Percentiles rank a stretch among this genome's conserved stretches.
Conservation (phyloP, 306 rosid species). For the Rubus parviflorus region DNA sequence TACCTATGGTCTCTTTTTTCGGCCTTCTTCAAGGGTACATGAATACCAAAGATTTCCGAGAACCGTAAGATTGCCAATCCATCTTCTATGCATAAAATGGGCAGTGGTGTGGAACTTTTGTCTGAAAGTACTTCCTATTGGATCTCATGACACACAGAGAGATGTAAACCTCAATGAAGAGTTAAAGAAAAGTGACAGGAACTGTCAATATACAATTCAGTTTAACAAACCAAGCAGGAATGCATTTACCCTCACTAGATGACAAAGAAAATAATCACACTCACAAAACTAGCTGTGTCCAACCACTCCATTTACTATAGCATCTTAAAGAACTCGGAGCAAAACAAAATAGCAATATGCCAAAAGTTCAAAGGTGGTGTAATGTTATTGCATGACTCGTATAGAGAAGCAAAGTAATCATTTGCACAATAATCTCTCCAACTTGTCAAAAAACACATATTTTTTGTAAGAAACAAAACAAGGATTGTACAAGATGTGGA, state of each 20-base stretch:
- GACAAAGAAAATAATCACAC: neutral
- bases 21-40: slow-evolving; percentile 66
- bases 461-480: too few relatives aligned
- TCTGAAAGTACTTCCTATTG: slow-evolving; percentile 38
- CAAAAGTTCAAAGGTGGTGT: neutral
- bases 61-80: slow-evolving; percentile 78
- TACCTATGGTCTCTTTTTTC: slow-evolving; percentile 79
- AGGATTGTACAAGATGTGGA: too few relatives aligned
- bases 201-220: neutral
- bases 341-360: slow-evolving; percentile 17
- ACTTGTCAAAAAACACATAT: neutral
- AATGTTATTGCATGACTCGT: neutral
- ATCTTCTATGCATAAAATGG: slow-evolving; percentile 84
- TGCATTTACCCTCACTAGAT: neutral
- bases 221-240: neutral
- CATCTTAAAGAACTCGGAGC: neutral
- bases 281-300: neutral
- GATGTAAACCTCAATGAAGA: slow-evolving; percentile 14
- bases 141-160: slow-evolving; percentile 4
- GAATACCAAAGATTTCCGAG: slow-evolving; percentile 91
- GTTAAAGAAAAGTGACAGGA: neutral
- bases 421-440: neutral
- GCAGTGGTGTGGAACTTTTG: slow-evolving; percentile 52
- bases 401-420: neutral
- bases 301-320: neutral